These are phyloP conservation scores for Schrenkiella parvula DNA, from an alignment of 345 rosid species.

Conservation along the genomic window DNA sequence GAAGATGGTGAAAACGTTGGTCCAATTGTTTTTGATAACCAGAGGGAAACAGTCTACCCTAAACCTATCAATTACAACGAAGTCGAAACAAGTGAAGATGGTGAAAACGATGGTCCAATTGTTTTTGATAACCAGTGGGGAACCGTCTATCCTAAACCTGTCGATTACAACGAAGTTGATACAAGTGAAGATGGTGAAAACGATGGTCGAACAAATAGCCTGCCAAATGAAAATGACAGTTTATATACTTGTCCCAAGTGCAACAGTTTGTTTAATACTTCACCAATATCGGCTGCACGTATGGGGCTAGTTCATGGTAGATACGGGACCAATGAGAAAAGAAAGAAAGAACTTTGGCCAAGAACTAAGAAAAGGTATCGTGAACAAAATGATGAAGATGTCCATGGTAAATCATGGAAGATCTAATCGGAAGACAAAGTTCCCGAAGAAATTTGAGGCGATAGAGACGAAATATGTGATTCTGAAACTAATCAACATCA, in stretches of 20 bases:
- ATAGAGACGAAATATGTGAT: not conserved
- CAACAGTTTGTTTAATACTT: not conserved
- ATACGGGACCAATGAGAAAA: not conserved
- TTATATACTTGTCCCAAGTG: conserved; percentile 11
- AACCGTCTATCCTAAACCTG: not conserved
- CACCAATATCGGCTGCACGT: not conserved
- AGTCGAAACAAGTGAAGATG: not conserved
- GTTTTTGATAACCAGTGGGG: not conserved
- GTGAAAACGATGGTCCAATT: not conserved
- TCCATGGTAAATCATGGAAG: not conserved
- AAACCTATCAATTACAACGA: not conserved
- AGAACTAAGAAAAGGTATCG: not conserved
- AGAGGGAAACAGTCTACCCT: not conserved
- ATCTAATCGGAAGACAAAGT: not conserved
- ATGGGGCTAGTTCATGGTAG: not conserved
- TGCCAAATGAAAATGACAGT: not conserved
- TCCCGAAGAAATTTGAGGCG: not conserved
- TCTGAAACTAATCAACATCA: not conserved
- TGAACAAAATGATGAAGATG: not conserved
- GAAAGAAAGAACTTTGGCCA: not conserved
- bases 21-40: not conserved
- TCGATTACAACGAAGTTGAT: not conserved
- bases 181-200: not conserved
- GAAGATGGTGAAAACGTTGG: not conserved
- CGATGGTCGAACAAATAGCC: not conserved